Conservation (phyloP, 805 yeast genomes). For the Lipomyces sp. region DNA sequence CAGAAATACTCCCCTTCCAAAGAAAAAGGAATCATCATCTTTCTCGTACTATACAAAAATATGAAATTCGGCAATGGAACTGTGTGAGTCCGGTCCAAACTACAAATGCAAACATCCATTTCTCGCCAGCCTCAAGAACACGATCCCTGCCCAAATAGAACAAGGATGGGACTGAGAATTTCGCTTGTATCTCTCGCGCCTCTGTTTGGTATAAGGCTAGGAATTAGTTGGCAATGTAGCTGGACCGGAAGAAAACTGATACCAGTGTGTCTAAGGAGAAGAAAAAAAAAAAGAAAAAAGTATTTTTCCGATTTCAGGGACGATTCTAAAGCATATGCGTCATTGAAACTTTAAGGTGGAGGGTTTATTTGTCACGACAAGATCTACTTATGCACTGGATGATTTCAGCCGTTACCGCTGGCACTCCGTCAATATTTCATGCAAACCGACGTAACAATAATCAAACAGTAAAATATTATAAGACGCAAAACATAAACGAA, state of each 20-base stretch:
- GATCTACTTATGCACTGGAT: background rate
- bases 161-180: background rate
- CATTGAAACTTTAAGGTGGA: background rate
- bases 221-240: slow-evolving; percentile 11
- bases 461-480: slow-evolving; percentile 2
- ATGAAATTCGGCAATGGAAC: slow-evolving; percentile 32
- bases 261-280: slow-evolving; percentile 21
- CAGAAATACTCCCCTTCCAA: slow-evolving; percentile 8
- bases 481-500: background rate
- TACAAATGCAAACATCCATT: background rate
- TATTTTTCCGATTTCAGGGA: background rate
- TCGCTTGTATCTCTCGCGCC: slow-evolving; percentile 27
- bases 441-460: background rate
- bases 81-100: slow-evolving; percentile 26
- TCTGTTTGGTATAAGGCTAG: slow-evolving; percentile 16
- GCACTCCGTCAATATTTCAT: background rate
- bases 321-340: background rate
- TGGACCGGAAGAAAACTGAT: slow-evolving; percentile 22
- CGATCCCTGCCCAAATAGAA: background rate
- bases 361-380: background rate
- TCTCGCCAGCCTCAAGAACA: background rate
- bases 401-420: too few species aligned
- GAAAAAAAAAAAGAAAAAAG: slow-evolving; percentile 13
- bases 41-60: background rate
- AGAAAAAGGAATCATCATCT: background rate